Percentiles rank a stretch among this genome's conserved stretches.
Conservation (phyloP, 768 basidiomycete species). For the Tylopilus plumbeoviolaceoides region DNA sequence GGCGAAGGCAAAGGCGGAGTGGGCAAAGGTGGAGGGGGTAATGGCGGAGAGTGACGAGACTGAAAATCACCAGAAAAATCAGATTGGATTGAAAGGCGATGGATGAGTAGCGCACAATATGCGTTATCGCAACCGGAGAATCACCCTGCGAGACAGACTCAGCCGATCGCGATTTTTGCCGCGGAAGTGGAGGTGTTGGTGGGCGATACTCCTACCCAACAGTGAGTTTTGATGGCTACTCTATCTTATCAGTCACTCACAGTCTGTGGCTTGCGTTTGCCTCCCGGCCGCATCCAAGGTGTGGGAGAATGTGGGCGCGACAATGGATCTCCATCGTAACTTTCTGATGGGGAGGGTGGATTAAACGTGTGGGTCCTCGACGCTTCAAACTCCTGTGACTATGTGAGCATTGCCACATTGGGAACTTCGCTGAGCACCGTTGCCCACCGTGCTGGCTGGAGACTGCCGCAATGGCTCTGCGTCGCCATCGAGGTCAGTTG, state of each 20-base stretch:
- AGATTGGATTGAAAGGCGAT: background rate
- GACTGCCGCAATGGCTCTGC: conserved; percentile 30
- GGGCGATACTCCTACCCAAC: conserved; percentile 48
- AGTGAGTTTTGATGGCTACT: conserved; percentile 1
- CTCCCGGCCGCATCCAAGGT: conserved; percentile 27
- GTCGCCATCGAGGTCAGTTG: conserved; percentile 24
- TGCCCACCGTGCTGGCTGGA: conserved; percentile 33
- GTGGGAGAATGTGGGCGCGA: conserved; percentile 35
- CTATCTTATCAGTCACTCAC: conserved; percentile 17
- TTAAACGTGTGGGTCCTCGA: conserved; percentile 29
- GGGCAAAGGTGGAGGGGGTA: conserved; percentile 17
- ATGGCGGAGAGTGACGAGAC: conserved; percentile 26
- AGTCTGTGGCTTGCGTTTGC: conserved; percentile 25
- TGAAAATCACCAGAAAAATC: conserved; percentile 7
- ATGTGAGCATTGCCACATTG: conserved; percentile 24
- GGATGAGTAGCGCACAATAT: conserved; percentile 20
- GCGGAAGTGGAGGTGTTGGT: conserved; percentile 52
- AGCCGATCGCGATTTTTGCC: conserved; percentile 33
- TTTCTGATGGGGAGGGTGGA: conserved; percentile 34
- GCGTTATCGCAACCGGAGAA: conserved; percentile 26
- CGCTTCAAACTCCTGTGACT: conserved; percentile 31
- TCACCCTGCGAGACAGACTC: conserved; percentile 30
- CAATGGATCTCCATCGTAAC: conserved; percentile 31
- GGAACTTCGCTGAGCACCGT: conserved; percentile 24
- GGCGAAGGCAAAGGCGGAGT: conserved; percentile 20